phyloP scores from a whole-genome alignment of 2,329 filamentous ascomycete genomes.

The Fusarium sp. region DNA sequence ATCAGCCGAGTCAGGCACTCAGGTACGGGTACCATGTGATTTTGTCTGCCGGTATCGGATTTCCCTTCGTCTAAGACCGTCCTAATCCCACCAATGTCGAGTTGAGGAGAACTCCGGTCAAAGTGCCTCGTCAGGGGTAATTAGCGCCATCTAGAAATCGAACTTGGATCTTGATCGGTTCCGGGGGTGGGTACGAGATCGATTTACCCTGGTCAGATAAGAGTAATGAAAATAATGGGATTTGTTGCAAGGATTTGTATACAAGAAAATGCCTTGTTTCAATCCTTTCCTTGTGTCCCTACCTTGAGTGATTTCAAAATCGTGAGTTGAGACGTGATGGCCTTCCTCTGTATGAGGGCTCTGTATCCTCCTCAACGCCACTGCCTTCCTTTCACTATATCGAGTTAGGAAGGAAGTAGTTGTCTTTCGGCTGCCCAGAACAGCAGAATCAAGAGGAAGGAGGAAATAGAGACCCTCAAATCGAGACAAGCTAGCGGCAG shows the following conservation, averaged over 20 bases:
- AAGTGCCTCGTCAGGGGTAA: not conserved
- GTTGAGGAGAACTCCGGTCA: not conserved
- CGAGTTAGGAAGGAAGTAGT: not conserved
- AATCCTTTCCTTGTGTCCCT: not conserved
- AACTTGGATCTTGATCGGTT: constrained; percentile 12
- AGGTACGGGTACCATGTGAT: not conserved
- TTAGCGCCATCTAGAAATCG: not conserved
- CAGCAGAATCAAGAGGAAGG: not conserved
- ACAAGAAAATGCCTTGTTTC: too few relatives aligned
- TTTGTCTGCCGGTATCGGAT: not conserved
- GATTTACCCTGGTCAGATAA: not conserved
- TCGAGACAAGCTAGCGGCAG: not conserved
- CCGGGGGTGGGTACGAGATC: constrained; percentile 5
- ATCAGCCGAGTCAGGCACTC: not conserved
- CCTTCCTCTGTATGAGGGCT: not conserved
- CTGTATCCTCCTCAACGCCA: not conserved
- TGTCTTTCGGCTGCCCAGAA: too few relatives aligned
- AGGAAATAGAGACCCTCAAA: not conserved
- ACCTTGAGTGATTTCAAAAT: too few relatives aligned
- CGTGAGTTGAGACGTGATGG: not conserved
- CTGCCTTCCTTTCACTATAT: not conserved
- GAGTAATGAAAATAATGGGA: not conserved
- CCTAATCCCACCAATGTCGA: not conserved
- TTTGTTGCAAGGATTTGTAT: too few relatives aligned
- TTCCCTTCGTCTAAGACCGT: not conserved